phyloP scores from a whole-genome alignment of 1,284 basidiomycete species.

The Afroboletus lepidellus region DNA sequence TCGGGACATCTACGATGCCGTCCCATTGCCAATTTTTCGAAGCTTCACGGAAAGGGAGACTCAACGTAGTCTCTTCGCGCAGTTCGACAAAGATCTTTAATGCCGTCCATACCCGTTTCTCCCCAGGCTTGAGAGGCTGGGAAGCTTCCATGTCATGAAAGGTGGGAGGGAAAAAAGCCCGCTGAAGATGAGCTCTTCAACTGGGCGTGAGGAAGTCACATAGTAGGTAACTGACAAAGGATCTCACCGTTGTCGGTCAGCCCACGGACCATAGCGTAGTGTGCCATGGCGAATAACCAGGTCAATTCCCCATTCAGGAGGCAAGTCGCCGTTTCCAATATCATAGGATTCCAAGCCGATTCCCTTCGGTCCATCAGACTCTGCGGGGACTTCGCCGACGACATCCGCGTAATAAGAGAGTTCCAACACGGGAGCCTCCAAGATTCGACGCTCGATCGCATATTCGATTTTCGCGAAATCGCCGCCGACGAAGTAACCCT shows the following conservation, averaged over 20 bases:
- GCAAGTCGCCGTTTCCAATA: constrained; percentile 80
- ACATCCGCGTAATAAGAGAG: constrained; percentile 83
- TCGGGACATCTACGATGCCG: constrained; percentile 47
- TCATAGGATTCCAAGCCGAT: constrained; percentile 53
- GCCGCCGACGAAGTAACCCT: constrained; percentile 51
- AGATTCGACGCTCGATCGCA: constrained; percentile 78
- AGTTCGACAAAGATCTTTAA: constrained; percentile 81
- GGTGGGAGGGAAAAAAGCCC: constrained; percentile 76
- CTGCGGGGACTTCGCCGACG: constrained; percentile 59
- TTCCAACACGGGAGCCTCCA: constrained; percentile 77
- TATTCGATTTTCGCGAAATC: constrained; percentile 71
- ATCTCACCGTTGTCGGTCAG: constrained; percentile 82
- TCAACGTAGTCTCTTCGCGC: constrained; percentile 69
- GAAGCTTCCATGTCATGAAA: constrained; percentile 67
- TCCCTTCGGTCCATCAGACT: constrained; percentile 34
- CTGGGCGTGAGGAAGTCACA: constrained; percentile 1
- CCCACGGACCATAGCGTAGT: constrained; percentile 90
- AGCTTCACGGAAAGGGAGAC: constrained; percentile 84
- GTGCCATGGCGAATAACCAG: constrained; percentile 72
- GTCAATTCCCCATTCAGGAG: constrained; percentile 93
- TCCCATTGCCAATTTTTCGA: constrained; percentile 93
- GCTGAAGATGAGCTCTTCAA: constrained; percentile 70
- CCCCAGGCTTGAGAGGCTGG: constrained; percentile 64
- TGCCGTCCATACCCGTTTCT: constrained; percentile 77
- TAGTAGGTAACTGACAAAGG: neutral